Evolutionary conservation across 1,284 basidiomycete species (phyloP).

Genomic region (Apiotrichum sp.): DNA sequence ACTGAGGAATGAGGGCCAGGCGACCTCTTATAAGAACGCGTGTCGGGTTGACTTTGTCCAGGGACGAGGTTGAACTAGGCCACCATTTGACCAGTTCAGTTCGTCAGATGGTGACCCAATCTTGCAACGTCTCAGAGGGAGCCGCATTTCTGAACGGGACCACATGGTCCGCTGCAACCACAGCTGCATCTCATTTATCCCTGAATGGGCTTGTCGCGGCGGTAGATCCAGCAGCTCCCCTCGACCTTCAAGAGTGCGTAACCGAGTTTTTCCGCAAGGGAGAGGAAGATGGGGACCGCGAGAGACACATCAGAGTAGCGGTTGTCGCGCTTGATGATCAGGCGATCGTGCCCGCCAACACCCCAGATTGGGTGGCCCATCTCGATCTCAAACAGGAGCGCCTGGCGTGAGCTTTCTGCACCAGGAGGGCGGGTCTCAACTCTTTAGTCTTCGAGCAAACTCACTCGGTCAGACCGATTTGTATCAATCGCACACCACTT

Average conservation of each 20-base stretch:
- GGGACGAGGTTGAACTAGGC: too few relatives aligned
- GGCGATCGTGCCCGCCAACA: not conserved
- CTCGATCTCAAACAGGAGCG: not conserved
- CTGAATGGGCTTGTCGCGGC: not conserved
- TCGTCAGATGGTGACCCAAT: too few relatives aligned
- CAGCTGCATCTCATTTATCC: not conserved
- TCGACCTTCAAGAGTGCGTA: not conserved
- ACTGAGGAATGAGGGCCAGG: too few relatives aligned
- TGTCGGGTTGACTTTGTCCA: too few relatives aligned
- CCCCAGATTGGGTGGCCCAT: not conserved
- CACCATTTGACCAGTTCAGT: too few relatives aligned
- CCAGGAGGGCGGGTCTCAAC: too few relatives aligned
- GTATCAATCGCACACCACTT: slow-evolving; percentile 1
- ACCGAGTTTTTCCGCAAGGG: not conserved
- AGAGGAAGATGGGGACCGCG: not conserved
- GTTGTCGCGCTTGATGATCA: not conserved
- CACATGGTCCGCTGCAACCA: too few relatives aligned
- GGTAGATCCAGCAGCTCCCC: not conserved
- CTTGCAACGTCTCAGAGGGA: too few relatives aligned
- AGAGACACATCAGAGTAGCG: not conserved
- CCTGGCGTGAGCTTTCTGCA: not conserved
- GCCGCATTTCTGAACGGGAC: too few relatives aligned
- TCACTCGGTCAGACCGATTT: not conserved
- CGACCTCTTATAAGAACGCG: too few relatives aligned
- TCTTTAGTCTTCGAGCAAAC: not conserved